Evolutionary conservation across 805 yeast species (phyloP).

Genomic region (Ogataea nakhonphanomensis): DNA sequence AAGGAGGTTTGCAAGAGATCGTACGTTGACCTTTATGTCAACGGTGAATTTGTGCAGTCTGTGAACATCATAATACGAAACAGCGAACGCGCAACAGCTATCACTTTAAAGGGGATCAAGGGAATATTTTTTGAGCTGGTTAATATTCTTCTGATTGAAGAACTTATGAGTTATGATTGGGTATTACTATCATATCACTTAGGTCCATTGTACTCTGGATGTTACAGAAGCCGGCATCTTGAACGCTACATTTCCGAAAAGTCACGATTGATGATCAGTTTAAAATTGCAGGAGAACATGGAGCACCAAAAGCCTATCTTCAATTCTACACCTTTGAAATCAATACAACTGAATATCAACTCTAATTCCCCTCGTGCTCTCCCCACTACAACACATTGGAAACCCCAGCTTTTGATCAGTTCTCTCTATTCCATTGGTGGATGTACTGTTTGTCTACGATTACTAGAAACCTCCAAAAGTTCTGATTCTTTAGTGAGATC

Average conservation of each 20-base stretch:
- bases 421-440: constrained; percentile 49
- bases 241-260: constrained; percentile 38
- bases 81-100: neutral
- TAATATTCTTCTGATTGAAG: constrained; percentile 40
- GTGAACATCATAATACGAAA: constrained; percentile 10
- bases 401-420: constrained; percentile 13
- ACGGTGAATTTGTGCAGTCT: constrained; percentile 44
- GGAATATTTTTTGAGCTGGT: constrained; percentile 24
- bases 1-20: constrained; percentile 23
- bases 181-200: constrained; percentile 42
- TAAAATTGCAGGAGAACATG: constrained; percentile 19
- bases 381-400: constrained; percentile 9
- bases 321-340: neutral
- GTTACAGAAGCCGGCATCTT: constrained; percentile 38
- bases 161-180: constrained; percentile 47
- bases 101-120: constrained; percentile 19
- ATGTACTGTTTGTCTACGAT: constrained; percentile 40
- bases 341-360: neutral
- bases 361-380: neutral
- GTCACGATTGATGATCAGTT: constrained; percentile 26
- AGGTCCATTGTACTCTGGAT: constrained; percentile 49
- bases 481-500: constrained; percentile 33
- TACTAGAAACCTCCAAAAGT: constrained; percentile 44
- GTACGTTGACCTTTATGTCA: constrained; percentile 43
- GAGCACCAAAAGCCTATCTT: neutral